These are phyloP conservation scores for Ganoderma boninense DNA, from an alignment of 1,284 basidiomycete species.

Conservation along the genomic window DNA sequence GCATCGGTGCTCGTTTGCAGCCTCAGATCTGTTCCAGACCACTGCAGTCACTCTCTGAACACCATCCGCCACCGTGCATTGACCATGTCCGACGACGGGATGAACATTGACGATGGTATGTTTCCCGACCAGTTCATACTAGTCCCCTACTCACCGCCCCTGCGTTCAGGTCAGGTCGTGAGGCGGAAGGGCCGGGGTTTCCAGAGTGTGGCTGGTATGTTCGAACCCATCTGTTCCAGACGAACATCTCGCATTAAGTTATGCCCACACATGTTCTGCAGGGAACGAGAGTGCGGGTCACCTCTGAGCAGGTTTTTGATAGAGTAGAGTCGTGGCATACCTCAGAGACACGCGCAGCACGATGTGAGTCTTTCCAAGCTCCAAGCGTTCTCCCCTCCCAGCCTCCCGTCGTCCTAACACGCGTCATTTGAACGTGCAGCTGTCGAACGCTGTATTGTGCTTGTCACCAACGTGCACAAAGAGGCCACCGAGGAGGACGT, in stretches of 20 bases:
- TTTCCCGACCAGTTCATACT: slow-evolving; percentile 17
- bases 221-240: slow-evolving; percentile 19
- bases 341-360: slow-evolving; percentile 77
- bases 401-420: slow-evolving; percentile 15
- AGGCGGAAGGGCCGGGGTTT: slow-evolving; percentile 82
- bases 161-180: slow-evolving; percentile 59
- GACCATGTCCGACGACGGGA: slow-evolving; percentile 87
- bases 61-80: slow-evolving; percentile 26
- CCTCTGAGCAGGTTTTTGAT: slow-evolving; percentile 78
- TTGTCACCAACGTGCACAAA: slow-evolving; percentile 97
- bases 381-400: not conserved
- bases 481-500: slow-evolving; percentile 99
- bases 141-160: not conserved
- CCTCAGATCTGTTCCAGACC: not conserved
- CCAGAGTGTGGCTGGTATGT: slow-evolving; percentile 64
- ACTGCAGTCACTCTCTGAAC: not conserved
- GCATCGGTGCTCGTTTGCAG: not conserved
- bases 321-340: slow-evolving; percentile 72
- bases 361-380: slow-evolving; percentile 61
- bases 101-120: slow-evolving; percentile 86
- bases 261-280: slow-evolving; percentile 45
- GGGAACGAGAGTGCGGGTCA: slow-evolving; percentile 65
- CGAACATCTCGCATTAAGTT: slow-evolving; percentile 14
- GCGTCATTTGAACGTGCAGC: slow-evolving; percentile 58
- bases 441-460: slow-evolving; percentile 98